These are phyloP conservation scores for Thalassiosira mediterranea DNA, from an alignment of 352 stramenopile genomes.

Conservation along the genomic window DNA sequence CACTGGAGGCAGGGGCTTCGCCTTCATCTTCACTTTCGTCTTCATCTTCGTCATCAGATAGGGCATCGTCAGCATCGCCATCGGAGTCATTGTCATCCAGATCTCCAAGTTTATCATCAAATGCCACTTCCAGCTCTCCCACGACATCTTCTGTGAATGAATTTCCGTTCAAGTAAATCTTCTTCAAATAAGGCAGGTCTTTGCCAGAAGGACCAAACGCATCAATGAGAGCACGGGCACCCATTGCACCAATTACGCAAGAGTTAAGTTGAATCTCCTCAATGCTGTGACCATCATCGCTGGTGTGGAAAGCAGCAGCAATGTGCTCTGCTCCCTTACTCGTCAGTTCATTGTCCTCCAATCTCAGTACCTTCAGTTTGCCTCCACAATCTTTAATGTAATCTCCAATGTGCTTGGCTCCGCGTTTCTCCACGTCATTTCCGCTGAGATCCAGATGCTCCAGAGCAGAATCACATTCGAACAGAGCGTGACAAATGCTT, in stretches of 20 bases:
- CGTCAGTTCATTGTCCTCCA: slow-evolving; percentile 93
- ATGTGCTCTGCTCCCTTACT: slow-evolving; percentile 87
- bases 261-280: slow-evolving; percentile 88
- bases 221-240: slow-evolving; percentile 85
- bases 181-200: slow-evolving; percentile 55
- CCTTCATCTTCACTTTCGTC: slow-evolving; percentile 36
- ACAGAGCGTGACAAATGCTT: slow-evolving; percentile 86
- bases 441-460: slow-evolving; percentile 91
- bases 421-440: slow-evolving; percentile 87
- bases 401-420: slow-evolving; percentile 71
- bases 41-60: slow-evolving; percentile 57
- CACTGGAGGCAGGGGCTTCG: slow-evolving; percentile 11
- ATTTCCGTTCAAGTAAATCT: slow-evolving; percentile 61
- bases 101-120: slow-evolving; percentile 45
- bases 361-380: slow-evolving; percentile 86
- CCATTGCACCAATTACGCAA: slow-evolving; percentile 89
- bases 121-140: slow-evolving; percentile 42
- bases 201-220: slow-evolving; percentile 48
- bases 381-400: slow-evolving; percentile 77
- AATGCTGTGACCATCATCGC: slow-evolving; percentile 71
- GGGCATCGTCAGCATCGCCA: slow-evolving; percentile 54
- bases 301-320: slow-evolving; percentile 77
- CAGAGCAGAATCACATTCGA: slow-evolving; percentile 72
- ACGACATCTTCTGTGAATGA: slow-evolving; percentile 51
- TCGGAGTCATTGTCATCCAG: slow-evolving; percentile 72